Evolutionary conservation across 495 filamentous ascomycete genomes (phyloP), one percentile per base, ranked within the genome.

Genomic region (Cryomyces minteri): DNA sequence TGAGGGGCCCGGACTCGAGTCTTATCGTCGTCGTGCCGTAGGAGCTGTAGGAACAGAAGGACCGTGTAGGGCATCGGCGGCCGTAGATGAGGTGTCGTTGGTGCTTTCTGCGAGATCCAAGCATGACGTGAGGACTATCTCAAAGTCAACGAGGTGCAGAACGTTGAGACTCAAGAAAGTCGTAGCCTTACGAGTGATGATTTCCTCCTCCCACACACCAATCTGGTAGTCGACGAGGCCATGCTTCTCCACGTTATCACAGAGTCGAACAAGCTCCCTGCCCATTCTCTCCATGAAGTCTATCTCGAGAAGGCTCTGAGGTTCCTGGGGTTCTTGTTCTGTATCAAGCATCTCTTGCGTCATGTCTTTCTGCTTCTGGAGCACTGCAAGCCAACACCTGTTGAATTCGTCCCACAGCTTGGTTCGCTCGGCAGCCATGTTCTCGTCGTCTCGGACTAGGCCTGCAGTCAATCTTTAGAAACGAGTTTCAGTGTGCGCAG

Each of bases 161-260:
- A 25, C 18, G 2, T 25, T 1, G 18, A 25, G 18, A 2, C 18
- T 25, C 18, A 25, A 25, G 18, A 25, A 25, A 25, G 18, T 25
- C 18, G 1, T 1, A 25, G 18, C 18, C 18, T 25, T 25, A 25
- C 18, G 18, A 25, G 18, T 25, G 18, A 25, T 25, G 18, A 98
- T 95, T 52, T 83, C 80, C 58, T 95, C 88, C 61, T 96, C 90
- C 74, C 84, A 88, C 40, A 96, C 83, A 4, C 90, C 90, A 66
- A 94, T 90, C 54, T 96, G 80, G 59, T 95, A 98, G 63, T 98
- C 90, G 5, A 98, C 88, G 29, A 98, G 65, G 11, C 90, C 90
- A 53, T 92, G 76, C 45, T 77, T 74, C 57, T 95, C 90, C 45
- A 98, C 70, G 34, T 71, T 71, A 59, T 98, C 88, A 57, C 88